Base-by-base conservation (phyloP, 345 rosid species). In the Xanthoceras sorbifolium region DNA sequence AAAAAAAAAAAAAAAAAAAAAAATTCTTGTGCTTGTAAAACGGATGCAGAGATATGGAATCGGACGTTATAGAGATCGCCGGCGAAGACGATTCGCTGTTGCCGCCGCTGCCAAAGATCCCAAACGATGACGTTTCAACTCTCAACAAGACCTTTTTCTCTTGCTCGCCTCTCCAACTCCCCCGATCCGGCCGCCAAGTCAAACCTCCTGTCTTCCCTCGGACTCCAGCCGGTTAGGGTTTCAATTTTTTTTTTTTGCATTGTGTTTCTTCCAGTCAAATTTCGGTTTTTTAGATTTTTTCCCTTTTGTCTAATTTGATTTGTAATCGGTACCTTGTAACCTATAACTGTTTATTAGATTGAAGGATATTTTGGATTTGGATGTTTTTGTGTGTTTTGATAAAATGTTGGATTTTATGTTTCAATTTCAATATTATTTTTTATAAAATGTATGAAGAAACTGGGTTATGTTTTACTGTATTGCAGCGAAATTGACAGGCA, bases 161-260 rank as follows among this genome's bases (percentile, higher is more conserved):
- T 42, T 86, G 89, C 82, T 94, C 94, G 5, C 97, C 97, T 65
- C 87, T 94, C 52, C 91, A 81, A 60, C 79, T 83, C 76, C 89
- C 84, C 69, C 83, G 76, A 81, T 86, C 94, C 11, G 84, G 15
- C 42, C 81, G 59, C 46, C 42, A 60, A 54, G 70, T 75, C 70
- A 44, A 62, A 28, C 29, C 75, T 70, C 85, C 84, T 28, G 81
- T 78, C 80, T 69, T 61, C 70, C 67, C 23, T 75, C 55, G 20
- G 15, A 57, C 83, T 76, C 79, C 82, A 71, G 52, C 75, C 46
- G 85, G 87, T 88, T 84, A 81, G 83, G 77, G 69, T 69, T 78
- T 82, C 64, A 0, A 6, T 9, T 23, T 65, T 46, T 64, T 5
- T 48, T 18, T 66, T 55, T 5, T 65, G 23, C 26, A 57, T 57